These are phyloP conservation scores for Irpex sp. DNA, from an alignment of 1,284 basidiomycete genomes.

Conservation along the genomic window DNA sequence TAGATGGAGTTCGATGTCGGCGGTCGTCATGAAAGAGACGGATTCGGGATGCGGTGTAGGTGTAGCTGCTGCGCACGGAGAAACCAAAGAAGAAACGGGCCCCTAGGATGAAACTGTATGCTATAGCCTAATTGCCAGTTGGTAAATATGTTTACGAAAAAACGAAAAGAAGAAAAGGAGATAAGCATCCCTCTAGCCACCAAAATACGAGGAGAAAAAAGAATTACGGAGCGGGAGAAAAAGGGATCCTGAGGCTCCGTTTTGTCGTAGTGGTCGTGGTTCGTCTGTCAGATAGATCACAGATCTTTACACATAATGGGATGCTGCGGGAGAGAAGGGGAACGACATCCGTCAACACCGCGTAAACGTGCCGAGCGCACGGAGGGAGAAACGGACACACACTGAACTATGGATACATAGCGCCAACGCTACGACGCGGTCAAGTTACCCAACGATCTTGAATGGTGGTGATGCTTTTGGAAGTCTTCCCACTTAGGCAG, in stretches of 20 bases:
- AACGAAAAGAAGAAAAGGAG: background rate
- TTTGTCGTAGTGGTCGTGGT: too few relatives aligned
- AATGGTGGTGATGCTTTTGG: background rate
- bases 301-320: background rate
- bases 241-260: background rate
- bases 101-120: too few relatives aligned
- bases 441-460: background rate
- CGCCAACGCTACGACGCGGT: background rate
- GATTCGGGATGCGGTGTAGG: too few relatives aligned
- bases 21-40: too few relatives aligned
- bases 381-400: background rate
- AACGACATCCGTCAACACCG: background rate
- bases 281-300: too few relatives aligned
- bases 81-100: too few relatives aligned
- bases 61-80: too few relatives aligned
- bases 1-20: too few relatives aligned
- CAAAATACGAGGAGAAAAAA: background rate
- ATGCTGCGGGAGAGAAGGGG: background rate
- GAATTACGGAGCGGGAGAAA: background rate
- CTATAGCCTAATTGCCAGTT: too few relatives aligned
- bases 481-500: constrained; percentile 40
- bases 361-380: background rate
- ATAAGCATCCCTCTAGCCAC: background rate
- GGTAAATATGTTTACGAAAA: background rate
- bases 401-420: background rate